Base-by-base conservation (phyloP, 164 flowering plant species). In the Brasenia schreberi region DNA sequence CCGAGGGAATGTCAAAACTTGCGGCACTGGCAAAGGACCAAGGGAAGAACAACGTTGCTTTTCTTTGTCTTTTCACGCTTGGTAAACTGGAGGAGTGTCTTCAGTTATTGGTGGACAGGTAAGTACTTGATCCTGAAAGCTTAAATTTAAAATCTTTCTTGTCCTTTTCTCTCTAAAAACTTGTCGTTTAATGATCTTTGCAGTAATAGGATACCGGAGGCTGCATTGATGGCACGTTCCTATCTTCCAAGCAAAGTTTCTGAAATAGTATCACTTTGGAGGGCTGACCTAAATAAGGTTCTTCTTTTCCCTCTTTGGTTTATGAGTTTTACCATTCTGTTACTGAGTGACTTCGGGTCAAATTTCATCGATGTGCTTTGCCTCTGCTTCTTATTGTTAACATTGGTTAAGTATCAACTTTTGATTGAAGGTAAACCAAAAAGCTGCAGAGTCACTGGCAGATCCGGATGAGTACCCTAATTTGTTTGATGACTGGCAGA, bases 181-280 rank as follows among this genome's bases (percentile, higher is more conserved):
- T 33, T 0, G 4, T 33, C 39, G 3, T 33, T 33, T 33, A 33
- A 33, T 33, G 39, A 3, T 12, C 19, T 74, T 73, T 75, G 72
- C 91, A 94, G 99, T 81, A 88, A 94, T 63, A 91, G 99, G 79
- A 91, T 94, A 75, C 99, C 99, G 63, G 99, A 94, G 75, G 99
- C 99, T 78, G 97, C 99, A 71, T 77, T 94, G 71, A 89, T 94
- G 97, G 99, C 99, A 11, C 82, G 99, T 60, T 94, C 99, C 66
- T 94, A 94, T 79, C 96, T 91, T 68, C 99, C 99, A n/a, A 89
- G 97, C 83, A 94, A 88, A 79, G 97, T 94, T 65, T 89, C 99
- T 39, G 97, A 91, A 71, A 89, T 91, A 45, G 86, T 94, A 27
- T 82, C 84, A 19, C 72, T 83, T 72, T 94, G 99, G 99, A 94